phyloP scores from a whole-genome alignment of 352 stramenopile genomes.

The Pythium sukuiense region DNA sequence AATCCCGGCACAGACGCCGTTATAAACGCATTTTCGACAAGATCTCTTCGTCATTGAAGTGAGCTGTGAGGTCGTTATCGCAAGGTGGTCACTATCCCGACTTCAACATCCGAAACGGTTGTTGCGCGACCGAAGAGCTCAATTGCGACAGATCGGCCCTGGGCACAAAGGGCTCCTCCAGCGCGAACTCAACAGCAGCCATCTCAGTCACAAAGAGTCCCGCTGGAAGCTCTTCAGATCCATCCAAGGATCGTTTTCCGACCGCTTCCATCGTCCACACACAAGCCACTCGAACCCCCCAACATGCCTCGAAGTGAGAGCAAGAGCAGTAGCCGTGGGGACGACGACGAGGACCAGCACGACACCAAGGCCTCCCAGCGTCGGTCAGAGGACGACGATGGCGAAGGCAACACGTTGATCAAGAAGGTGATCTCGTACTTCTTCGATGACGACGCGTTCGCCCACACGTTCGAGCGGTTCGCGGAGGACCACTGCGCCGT shows the following conservation, averaged over 20 bases:
- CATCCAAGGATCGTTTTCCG: neutral
- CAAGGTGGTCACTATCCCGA: conserved; percentile 6
- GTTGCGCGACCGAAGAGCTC: neutral
- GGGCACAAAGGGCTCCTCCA: neutral
- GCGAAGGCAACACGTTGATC: conserved; percentile 30
- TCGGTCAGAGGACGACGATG: conserved; percentile 1
- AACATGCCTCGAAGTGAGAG: conserved; percentile 27
- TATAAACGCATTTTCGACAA: conserved; percentile 14
- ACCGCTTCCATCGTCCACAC: neutral
- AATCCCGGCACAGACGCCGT: neutral
- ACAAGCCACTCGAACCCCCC: neutral
- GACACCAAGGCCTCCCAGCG: conserved; percentile 13
- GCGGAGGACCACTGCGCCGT: conserved; percentile 56
- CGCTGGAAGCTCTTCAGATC: neutral
- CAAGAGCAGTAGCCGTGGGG: conserved; percentile 24
- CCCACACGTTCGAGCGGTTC: conserved; percentile 68
- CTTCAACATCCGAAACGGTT: conserved; percentile 28
- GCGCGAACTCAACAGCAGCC: neutral
- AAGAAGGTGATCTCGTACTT: conserved; percentile 76
- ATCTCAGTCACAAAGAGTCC: neutral
- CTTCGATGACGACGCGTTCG: conserved; percentile 81
- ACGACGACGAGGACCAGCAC: conserved; percentile 25
- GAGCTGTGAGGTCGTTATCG: neutral
- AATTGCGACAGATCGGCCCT: conserved; percentile 3
- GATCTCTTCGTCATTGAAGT: neutral